Percentiles rank a stretch among this genome's conserved stretches.
Evolutionary conservation across 1,284 basidiomycete species (phyloP).

Genomic region (Marasmius sp.): DNA sequence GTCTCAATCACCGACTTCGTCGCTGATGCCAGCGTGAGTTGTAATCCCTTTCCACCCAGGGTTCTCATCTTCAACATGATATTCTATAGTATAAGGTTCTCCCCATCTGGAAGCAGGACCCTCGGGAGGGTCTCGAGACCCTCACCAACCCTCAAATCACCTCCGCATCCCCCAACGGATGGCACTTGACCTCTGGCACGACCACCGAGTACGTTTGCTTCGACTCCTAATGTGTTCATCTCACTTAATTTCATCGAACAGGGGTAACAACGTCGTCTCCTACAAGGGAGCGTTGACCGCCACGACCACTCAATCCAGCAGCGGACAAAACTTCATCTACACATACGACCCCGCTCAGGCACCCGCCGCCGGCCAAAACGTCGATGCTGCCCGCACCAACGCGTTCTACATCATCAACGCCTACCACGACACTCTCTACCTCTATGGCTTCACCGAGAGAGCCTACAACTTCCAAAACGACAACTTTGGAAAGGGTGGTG

Average conservation of each 20-base stretch:
- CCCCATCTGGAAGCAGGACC: conserved; percentile 38
- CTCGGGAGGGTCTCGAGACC: conserved; percentile 38
- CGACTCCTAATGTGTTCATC: neutral
- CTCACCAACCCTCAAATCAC: conserved; percentile 42
- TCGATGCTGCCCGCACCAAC: neutral
- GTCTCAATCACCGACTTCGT: conserved; percentile 54
- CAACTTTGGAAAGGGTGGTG: conserved; percentile 36
- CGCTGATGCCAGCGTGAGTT: conserved; percentile 38
- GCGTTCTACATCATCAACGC: neutral
- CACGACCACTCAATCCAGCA: neutral
- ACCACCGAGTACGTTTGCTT: neutral
- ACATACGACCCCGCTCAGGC: conserved; percentile 19
- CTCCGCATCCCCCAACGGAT: conserved; percentile 44
- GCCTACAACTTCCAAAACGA: conserved; percentile 39
- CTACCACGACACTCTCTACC: neutral
- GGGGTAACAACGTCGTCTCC: conserved; percentile 31
- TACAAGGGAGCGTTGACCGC: conserved; percentile 25
- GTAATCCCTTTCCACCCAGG: neutral
- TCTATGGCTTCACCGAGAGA: conserved; percentile 32
- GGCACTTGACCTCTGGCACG: conserved; percentile 34
- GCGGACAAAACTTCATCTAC: conserved; percentile 32
- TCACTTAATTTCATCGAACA: neutral
- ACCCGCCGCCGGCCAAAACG: conserved; percentile 15
- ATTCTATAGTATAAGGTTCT: conserved; percentile 35
- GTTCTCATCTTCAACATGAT: neutral